Evolutionary conservation across 2,329 filamentous ascomycete genomes (phyloP).

Genomic region (Rhytidhysteron rufulum): DNA sequence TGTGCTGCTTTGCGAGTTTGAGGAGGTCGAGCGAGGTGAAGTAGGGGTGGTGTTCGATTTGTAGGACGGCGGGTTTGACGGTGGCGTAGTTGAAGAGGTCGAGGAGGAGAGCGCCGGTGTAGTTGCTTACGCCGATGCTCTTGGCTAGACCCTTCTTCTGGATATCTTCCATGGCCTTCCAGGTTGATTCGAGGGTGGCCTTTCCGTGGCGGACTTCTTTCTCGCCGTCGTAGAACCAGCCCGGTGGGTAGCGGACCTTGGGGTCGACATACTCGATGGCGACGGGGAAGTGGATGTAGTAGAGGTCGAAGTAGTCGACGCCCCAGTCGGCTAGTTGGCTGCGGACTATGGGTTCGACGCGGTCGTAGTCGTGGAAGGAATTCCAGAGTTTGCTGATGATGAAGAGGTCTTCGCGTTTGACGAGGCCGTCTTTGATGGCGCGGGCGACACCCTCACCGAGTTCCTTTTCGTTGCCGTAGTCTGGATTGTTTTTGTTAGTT

Average conservation of each 20-base stretch:
- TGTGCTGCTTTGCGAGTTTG: conserved; percentile 28
- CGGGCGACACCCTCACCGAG: conserved; percentile 33
- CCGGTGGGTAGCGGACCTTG: conserved; percentile 32
- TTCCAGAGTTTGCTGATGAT: conserved; percentile 94
- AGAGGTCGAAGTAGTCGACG: conserved; percentile 38
- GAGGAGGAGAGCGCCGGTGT: conserved; percentile 43
- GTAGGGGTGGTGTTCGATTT: conserved; percentile 39
- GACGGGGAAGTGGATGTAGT: conserved; percentile 83
- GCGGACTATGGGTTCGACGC: conserved; percentile 71
- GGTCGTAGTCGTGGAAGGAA: conserved; percentile 78
- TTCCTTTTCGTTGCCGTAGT: conserved; percentile 38
- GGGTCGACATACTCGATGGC: conserved; percentile 59
- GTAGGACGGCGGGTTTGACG: conserved; percentile 31
- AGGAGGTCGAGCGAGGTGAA: conserved; percentile 31
- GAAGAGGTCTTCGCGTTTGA: conserved; percentile 70
- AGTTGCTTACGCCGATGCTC: conserved; percentile 36
- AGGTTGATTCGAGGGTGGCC: conserved; percentile 32
- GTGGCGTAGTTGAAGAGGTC: conserved; percentile 52
- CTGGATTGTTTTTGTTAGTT: conserved; percentile 15
- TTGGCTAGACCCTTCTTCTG: conserved; percentile 30
- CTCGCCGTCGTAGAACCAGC: conserved; percentile 32
- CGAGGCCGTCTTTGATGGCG: conserved; percentile 35
- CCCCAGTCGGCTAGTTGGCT: conserved; percentile 42
- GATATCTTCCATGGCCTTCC: conserved; percentile 40
- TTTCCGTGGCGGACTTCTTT: conserved; percentile 35